Conservation (phyloP, 1,284 basidiomycete species). For the Heimioporus retisporus region DNA sequence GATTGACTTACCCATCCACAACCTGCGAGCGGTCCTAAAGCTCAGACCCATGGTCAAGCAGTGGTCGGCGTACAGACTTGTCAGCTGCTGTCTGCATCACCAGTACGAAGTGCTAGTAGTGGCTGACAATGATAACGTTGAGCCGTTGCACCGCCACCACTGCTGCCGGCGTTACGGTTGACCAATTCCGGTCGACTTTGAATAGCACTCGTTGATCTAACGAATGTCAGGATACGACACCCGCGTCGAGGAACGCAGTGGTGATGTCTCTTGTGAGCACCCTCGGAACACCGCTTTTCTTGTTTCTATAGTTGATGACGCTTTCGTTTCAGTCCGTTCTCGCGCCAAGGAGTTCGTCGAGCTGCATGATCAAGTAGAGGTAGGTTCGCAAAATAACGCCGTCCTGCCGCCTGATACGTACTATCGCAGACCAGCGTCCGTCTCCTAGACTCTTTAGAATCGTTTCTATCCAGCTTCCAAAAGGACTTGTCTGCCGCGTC, state of each 20-base stretch:
- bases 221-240: slow-evolving; percentile 19
- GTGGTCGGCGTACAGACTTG: too few relatives aligned
- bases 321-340: slow-evolving; percentile 47
- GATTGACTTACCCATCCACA: slow-evolving; percentile 42
- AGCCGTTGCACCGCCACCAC: slow-evolving; percentile 31
- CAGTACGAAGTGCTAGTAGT: background rate
- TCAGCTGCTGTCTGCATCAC: slow-evolving; percentile 3
- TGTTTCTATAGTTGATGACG: background rate
- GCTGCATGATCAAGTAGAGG: slow-evolving; percentile 85
- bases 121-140: slow-evolving; percentile 23
- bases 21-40: slow-evolving; percentile 41
- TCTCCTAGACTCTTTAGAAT: slow-evolving; percentile 87
- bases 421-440: slow-evolving; percentile 73
- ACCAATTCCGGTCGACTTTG: too few relatives aligned
- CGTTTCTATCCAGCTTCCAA: slow-evolving; percentile 96
- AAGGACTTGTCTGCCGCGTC: slow-evolving; percentile 94
- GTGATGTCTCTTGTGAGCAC: slow-evolving; percentile 27
- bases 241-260: slow-evolving; percentile 12
- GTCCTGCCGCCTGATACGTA: slow-evolving; percentile 14
- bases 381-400: slow-evolving; percentile 32
- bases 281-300: background rate
- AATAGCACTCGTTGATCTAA: background rate
- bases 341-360: slow-evolving; percentile 83
- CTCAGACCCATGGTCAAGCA: slow-evolving; percentile 35
- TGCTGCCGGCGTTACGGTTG: too few relatives aligned